Evolutionary conservation across 1,139 yeast genomes (phyloP), one percentile per base, ranked within the genome.

Genomic region (Suhomyces maxii): DNA sequence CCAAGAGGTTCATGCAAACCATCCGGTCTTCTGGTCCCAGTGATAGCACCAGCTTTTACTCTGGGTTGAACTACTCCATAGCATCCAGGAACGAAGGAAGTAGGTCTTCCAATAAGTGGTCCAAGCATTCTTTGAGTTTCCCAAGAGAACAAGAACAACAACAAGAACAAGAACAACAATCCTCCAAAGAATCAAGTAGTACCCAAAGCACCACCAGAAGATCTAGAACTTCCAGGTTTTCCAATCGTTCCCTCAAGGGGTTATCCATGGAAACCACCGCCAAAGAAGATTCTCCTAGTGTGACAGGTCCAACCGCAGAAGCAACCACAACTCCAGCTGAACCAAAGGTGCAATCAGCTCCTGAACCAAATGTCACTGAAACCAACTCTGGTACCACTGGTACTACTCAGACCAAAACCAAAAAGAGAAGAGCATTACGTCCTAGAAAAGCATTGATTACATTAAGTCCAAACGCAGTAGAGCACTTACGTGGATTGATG

Each of bases 401-500:
- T 18, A 26, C 55, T 10, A 37, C 54, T 7, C 49, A 54, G 18
- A 36, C 48, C 26, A 37, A 46, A 7, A 47, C 53, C 59, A 81
- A 79, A 68, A 73, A 69, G 51, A 80, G 82, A 67, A 80, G 97
- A 67, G 77, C 80, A 33, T 73, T 91, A 49, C 81, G 83, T 58
- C 97, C 98, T 3, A 79, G 90, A 57, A 93, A 89, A 68, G 96
- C 97, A 1, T 84, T 93, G 46, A 89, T 93, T 42, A 79, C 95
- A 5, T 75, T 93, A 45, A 76, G 93, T 0, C 79, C 88, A 4
- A 79, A 74, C 43, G 98, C 98, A 0, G 72, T 89, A 4, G 65
- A 67, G 7, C 97, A 93, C 66, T 71, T 93, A 51, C 72, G 71
- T 49, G 80, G 76, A 1, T 73, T 93, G 35, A 69, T 86, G 54